A percentile compares a stretch with the other conserved stretches of the same genome.
These are phyloP conservation scores for Amniculicola lignicola DNA, from an alignment of 495 filamentous ascomycete genomes.

Conservation along the genomic window DNA sequence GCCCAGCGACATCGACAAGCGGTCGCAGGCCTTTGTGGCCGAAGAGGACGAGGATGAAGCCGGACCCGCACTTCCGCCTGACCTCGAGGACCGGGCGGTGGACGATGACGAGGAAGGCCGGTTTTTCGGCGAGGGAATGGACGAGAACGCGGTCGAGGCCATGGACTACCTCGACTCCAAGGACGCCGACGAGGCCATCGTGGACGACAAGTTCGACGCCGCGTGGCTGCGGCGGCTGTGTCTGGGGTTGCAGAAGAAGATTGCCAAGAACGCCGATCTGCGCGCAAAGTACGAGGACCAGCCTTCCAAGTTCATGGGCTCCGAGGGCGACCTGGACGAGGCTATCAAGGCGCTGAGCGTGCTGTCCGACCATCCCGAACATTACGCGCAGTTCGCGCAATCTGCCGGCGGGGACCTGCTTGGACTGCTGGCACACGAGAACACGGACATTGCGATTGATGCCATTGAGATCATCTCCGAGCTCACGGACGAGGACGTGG, in stretches of 20 bases:
- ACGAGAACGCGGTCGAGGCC: constrained; percentile 73
- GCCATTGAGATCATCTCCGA: constrained; percentile 88
- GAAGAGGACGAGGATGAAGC: constrained; percentile 62
- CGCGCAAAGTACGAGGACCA: constrained; percentile 82
- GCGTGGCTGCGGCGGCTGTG: constrained; percentile 81
- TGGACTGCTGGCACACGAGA: constrained; percentile 84
- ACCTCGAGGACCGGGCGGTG: constrained; percentile 51
- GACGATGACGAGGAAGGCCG: constrained; percentile 87
- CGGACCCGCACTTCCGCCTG: constrained; percentile 66
- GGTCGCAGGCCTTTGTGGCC: constrained; percentile 58
- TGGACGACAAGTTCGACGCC: constrained; percentile 74
- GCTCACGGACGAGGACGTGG: constrained; percentile 90
- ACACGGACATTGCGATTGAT: constrained; percentile 94
- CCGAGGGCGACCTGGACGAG: constrained; percentile 88
- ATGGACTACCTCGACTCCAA: constrained; percentile 81
- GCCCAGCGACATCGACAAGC: constrained; percentile 60
- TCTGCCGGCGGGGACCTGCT: constrained; percentile 75
- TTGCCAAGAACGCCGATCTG: constrained; percentile 88
- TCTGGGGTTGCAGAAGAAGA: constrained; percentile 84
- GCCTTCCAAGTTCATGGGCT: constrained; percentile 79
- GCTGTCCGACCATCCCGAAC: constrained; percentile 77
- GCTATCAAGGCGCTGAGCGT: constrained; percentile 87
- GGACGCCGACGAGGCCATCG: constrained; percentile 53
- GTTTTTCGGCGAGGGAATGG: constrained; percentile 93
- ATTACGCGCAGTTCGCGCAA: constrained; percentile 80